These are phyloP conservation scores for Afroboletus lepidellus DNA, from an alignment of 1,284 basidiomycete genomes.

Conservation along the genomic window DNA sequence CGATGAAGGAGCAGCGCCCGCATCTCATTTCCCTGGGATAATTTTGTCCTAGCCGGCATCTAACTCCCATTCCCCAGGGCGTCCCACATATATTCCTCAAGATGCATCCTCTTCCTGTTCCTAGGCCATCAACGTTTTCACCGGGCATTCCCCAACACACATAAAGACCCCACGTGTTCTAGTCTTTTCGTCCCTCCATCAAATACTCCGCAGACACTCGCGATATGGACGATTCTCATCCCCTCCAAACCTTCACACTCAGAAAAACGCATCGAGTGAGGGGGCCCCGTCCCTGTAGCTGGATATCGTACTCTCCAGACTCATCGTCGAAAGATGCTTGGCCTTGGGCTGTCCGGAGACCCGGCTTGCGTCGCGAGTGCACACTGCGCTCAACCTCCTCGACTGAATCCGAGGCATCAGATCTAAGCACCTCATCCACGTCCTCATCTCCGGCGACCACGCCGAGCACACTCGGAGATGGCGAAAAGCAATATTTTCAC, in stretches of 20 bases:
- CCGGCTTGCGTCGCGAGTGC: constrained; percentile 14
- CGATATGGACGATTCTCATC: constrained; percentile 17
- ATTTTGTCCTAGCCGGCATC: constrained; percentile 10
- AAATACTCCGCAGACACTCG: not conserved
- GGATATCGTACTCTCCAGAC: constrained; percentile 21
- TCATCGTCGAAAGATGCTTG: constrained; percentile 24
- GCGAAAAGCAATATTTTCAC: not conserved
- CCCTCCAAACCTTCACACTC: constrained; percentile 5
- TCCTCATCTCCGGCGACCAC: constrained; percentile 15
- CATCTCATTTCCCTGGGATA: not conserved
- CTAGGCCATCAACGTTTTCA: constrained; percentile 8
- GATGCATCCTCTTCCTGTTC: constrained; percentile 15
- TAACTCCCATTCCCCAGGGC: not conserved
- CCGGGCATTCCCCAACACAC: constrained; percentile 1
- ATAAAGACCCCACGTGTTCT: not conserved
- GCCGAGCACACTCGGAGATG: not conserved
- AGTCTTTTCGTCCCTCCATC: constrained; percentile 1
- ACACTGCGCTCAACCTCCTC: constrained; percentile 25
- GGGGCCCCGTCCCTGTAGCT: constrained; percentile 33
- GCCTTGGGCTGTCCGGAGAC: constrained; percentile 20
- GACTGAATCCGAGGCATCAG: constrained; percentile 9
- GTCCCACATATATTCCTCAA: constrained; percentile 21
- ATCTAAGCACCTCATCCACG: constrained; percentile 19
- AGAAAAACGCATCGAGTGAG: constrained; percentile 21
- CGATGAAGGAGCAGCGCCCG: constrained; percentile 14